Percentiles rank a stretch among this genome's conserved stretches.
These are phyloP conservation scores for Nissolia schottii DNA, from an alignment of 306 rosid genomes.

Conservation along the genomic window DNA sequence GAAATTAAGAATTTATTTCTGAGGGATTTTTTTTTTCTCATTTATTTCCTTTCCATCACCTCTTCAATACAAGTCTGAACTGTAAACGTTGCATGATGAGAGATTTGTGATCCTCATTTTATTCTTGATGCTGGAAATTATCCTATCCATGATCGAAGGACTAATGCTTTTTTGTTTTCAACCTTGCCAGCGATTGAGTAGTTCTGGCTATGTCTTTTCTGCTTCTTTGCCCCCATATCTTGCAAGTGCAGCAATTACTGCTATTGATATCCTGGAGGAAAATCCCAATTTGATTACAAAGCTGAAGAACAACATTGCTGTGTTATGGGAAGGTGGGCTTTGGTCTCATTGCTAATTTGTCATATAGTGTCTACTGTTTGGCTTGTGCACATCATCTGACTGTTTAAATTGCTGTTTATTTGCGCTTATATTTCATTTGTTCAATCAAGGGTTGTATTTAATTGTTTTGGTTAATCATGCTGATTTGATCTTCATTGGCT, in stretches of 20 bases:
- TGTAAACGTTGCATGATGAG: slow-evolving; percentile 11
- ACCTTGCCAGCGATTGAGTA: slow-evolving; percentile 80
- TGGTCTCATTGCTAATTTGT: slow-evolving; percentile 20
- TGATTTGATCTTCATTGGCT: slow-evolving; percentile 20
- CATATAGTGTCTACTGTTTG: background rate
- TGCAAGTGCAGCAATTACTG: slow-evolving; percentile 86
- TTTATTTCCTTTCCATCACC: background rate
- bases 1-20: slow-evolving; percentile 13
- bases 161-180: slow-evolving; percentile 30
- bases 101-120: background rate
- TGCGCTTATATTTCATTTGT: background rate
- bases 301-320: slow-evolving; percentile 61
- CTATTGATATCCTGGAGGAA: slow-evolving; percentile 81
- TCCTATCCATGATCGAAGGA: background rate
- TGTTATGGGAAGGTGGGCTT: slow-evolving; percentile 65
- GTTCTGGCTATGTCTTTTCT: slow-evolving; percentile 95
- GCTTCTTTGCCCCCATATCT: slow-evolving; percentile 99
- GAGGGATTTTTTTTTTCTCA: background rate
- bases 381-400: background rate
- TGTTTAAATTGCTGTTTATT: background rate
- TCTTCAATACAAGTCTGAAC: background rate
- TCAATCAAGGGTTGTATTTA: background rate
- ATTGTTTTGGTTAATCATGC: background rate
- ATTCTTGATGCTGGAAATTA: slow-evolving; percentile 11
- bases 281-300: slow-evolving; percentile 66